Conservation (phyloP, 2,329 filamentous ascomycete genomes). For the Pseudogymnoascus sp. region DNA sequence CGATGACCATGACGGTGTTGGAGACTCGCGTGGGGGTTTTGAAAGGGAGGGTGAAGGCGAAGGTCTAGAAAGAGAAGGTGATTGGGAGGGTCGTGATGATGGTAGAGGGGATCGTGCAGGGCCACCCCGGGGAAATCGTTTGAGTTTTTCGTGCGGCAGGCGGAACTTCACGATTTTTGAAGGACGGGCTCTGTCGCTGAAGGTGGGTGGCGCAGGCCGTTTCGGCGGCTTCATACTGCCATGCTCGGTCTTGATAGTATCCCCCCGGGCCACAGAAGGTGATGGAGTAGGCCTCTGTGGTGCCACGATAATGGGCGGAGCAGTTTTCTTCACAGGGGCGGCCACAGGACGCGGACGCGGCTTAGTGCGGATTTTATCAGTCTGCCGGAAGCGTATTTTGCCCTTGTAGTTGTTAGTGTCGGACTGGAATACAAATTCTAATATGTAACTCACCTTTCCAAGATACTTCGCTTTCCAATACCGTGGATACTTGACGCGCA, state of each 20-base stretch:
- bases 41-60: constrained; percentile 4
- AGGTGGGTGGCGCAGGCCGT: constrained; percentile 16
- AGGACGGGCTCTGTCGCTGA: not conserved
- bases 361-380: constrained; percentile 23
- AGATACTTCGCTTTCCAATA: constrained; percentile 36
- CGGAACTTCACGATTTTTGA: constrained; percentile 11
- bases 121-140: not conserved
- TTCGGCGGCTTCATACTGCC: constrained; percentile 20
- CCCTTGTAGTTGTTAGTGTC: constrained; percentile 17
- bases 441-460: constrained; percentile 28
- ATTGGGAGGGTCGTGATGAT: not conserved
- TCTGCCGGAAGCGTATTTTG: constrained; percentile 24
- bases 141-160: not conserved
- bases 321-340: constrained; percentile 8
- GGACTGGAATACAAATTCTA: not conserved
- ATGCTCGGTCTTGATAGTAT: constrained; percentile 4
- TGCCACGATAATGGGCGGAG: not conserved
- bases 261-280: not conserved
- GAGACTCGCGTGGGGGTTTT: not conserved
- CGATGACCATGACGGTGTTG: not conserved
- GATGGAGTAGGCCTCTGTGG: not conserved
- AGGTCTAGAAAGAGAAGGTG: not conserved
- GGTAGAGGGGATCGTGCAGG: constrained; percentile 4
- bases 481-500: constrained; percentile 41
- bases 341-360: not conserved